phyloP scores from a whole-genome alignment of 768 basidiomycete genomes.

The Suillus discolor region DNA sequence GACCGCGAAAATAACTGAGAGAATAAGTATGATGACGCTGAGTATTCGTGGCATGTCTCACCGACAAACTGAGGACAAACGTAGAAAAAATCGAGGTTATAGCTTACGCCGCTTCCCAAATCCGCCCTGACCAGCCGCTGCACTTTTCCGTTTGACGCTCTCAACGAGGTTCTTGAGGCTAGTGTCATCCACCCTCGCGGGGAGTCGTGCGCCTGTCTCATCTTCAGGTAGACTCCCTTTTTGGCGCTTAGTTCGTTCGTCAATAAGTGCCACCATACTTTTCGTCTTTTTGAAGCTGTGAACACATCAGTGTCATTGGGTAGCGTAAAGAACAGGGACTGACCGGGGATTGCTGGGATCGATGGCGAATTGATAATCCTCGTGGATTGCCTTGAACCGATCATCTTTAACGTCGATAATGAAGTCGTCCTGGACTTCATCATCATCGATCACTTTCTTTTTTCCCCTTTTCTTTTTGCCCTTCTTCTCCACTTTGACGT shows the following conservation, averaged over 20 bases:
- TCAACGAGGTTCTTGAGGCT: slow-evolving; percentile 73
- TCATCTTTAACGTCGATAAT: slow-evolving; percentile 82
- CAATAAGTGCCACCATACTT: slow-evolving; percentile 81
- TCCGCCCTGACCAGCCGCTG: slow-evolving; percentile 25
- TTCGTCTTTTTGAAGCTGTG: slow-evolving; percentile 90
- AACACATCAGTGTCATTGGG: background rate
- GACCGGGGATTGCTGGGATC: slow-evolving; percentile 96
- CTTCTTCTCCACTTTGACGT: slow-evolving; percentile 84
- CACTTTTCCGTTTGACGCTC: slow-evolving; percentile 83
- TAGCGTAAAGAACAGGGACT: slow-evolving; percentile 32
- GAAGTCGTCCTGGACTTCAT: slow-evolving; percentile 81
- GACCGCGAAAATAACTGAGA: background rate
- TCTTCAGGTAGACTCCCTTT: slow-evolving; percentile 30
- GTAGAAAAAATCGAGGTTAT: slow-evolving; percentile 10
- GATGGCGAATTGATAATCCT: slow-evolving; percentile 91
- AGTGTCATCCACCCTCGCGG: slow-evolving; percentile 26
- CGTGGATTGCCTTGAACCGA: slow-evolving; percentile 85
- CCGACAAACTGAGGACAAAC: background rate
- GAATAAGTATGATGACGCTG: background rate
- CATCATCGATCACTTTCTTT: slow-evolving; percentile 47
- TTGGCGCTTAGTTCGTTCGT: slow-evolving; percentile 77
- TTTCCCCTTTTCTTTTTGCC: slow-evolving; percentile 41
- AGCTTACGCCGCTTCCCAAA: slow-evolving; percentile 44
- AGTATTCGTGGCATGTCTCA: background rate
- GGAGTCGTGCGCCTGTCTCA: background rate